These are phyloP conservation scores for Colletotrichum sp. DNA, from an alignment of 2,329 filamentous ascomycete species.

Conservation along the genomic window DNA sequence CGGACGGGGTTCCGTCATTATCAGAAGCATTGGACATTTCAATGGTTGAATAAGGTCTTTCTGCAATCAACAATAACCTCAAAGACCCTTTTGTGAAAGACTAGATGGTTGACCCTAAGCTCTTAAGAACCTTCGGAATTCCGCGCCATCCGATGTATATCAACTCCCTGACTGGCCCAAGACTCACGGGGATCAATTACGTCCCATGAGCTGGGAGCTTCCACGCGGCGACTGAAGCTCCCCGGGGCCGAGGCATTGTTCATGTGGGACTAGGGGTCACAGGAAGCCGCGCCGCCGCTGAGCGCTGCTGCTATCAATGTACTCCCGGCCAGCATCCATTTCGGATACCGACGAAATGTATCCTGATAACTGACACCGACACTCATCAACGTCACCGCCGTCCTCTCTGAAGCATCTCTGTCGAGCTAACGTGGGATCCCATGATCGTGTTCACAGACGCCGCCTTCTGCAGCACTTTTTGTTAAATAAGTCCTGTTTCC, in stretches of 20 bases:
- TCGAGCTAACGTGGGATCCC: neutral
- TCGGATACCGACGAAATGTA: neutral
- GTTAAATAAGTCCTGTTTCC: neutral
- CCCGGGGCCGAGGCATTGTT: conserved; percentile 7
- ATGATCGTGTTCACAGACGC: neutral
- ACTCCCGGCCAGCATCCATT: neutral
- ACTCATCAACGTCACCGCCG: conserved; percentile 2
- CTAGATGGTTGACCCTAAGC: neutral
- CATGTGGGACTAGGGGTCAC: neutral
- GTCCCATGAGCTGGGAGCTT: neutral
- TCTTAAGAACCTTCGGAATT: neutral
- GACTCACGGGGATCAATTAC: too few relatives aligned
- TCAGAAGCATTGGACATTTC: neutral
- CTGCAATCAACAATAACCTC: neutral
- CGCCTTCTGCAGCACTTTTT: neutral
- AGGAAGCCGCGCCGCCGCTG: neutral
- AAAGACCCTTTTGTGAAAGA: neutral
- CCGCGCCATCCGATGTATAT: neutral
- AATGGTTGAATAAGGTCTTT: neutral
- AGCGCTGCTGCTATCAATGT: neutral
- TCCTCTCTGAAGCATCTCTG: neutral
- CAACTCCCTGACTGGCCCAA: neutral
- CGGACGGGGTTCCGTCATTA: neutral
- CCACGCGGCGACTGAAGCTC: neutral
- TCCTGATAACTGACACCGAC: neutral